Base-by-base conservation (phyloP, 2,329 filamentous ascomycete species). In the Pseudocercospora musae region DNA sequence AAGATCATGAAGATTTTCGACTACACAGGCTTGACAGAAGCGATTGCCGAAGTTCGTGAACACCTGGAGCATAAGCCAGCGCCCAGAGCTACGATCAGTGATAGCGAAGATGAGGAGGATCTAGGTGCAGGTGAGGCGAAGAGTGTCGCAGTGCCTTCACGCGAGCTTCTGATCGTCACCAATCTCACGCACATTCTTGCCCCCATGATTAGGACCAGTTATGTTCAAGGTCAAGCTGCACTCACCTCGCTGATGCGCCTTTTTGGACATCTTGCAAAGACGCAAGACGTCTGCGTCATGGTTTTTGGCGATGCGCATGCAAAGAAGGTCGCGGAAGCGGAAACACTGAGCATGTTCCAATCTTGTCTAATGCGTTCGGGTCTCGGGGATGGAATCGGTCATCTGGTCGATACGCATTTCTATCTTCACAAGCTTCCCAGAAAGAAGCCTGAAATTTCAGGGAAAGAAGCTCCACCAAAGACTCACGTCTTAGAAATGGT, bases 1-100 rank as follows among this genome's bases (percentile, higher is more conserved):
- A 77, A 75, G 63, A 79, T 84, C 27, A 81, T 81, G 75, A 76
- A 81, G 4, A 78, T 81, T 0, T 84, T 84, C 66, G 81, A 84
- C 31, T 33, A 33, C 15, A 33, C 31, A 33, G 31, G 31, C 0
- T 15, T 83, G 25, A 71, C 74, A 9, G 81, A 84, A 64, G 78
- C 78, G 9, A 63, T 83, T 2, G 69, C 67, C 0, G 81, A 84
- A 68, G 63, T 83, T 37, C 69, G 74, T 27, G 76, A 77, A n/a
- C 72, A 58, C 1, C 60, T 80, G 5, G 63, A 67, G 13, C n/a
- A n/a, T 18, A 54, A 61, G 7, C 15, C n/a, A 7, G 42, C 27
- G 7, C 70, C 64, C 2, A 66, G 60, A 58, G 66, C 63, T 37
- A 74, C 71, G 8, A 73, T 77, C 29, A 64, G 65, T 5, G 75